Evolutionary conservation across 1,139 yeast genomes (phyloP), one percentile per base, ranked within the genome.

Genomic region (Saccharomyces hybrid): DNA sequence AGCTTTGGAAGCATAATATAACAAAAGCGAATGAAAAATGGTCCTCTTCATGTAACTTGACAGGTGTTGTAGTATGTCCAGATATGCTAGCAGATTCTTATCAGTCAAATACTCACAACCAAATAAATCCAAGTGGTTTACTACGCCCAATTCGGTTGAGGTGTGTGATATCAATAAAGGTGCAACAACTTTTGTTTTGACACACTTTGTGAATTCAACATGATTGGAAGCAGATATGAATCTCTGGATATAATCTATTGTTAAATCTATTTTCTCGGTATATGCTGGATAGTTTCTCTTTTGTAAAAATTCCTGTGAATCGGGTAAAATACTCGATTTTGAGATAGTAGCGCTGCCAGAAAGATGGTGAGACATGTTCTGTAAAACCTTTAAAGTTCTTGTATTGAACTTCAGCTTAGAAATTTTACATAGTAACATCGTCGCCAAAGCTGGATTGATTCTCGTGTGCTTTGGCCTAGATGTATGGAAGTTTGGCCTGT

Each of bases 191-290:
- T 56, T 58, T 2, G 51, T 28, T 34, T 58, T 57, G 41, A 67
- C 47, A 53, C 57, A 64, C 13, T 59, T 55, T 5, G 56, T 55
- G 44, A 57, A 65, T 42, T 67, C 68, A 2, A 54, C 47, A 11
- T 66, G 65, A 53, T 67, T 67, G 2, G 71, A 59, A n/a, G 71
- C 69, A 9, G 69, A 64, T 5, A 63, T 51, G 53, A 59, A 67
- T 32, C 64, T 57, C 26, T 64, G 55, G 7, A 66, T 58, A 47
- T 61, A 63, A 26, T 61, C 65, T 13, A 65, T 58, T 8, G 68
- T 62, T 16, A 56, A 47, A 51, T 65, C 70, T 9, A 66, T 53
- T 49, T 59, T 61, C 14, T 53, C 58, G 13, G 65, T 56, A 53
- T 59, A 58, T 16, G 49, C 41, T 1, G 60, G 60, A 38, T 51